Percentiles rank a stretch among this genome's conserved stretches.
These are phyloP conservation scores for Aspergillus ruber DNA, from an alignment of 2,329 filamentous ascomycete species.

Conservation along the genomic window DNA sequence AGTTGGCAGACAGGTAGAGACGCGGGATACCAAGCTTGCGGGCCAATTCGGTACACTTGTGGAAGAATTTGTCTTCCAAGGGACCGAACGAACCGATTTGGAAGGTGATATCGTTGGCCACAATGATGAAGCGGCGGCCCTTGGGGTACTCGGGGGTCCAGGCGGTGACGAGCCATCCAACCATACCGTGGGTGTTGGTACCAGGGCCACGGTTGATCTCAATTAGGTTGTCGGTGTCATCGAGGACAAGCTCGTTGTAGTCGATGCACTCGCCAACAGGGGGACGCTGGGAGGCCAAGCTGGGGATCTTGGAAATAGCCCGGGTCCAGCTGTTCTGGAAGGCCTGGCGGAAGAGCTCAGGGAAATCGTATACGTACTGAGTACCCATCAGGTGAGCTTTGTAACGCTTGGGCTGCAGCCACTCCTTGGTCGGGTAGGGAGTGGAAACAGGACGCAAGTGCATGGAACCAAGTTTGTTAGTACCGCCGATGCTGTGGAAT, in stretches of 20 bases:
- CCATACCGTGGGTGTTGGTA: constrained; percentile 95
- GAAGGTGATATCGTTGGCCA: constrained; percentile 99
- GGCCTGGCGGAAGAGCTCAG: constrained; percentile 95
- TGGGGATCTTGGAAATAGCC: constrained; percentile 65
- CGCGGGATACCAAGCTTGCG: constrained; percentile 90
- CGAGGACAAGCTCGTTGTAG: constrained; percentile 87
- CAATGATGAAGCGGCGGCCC: constrained; percentile 86
- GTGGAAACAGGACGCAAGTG: constrained; percentile 85
- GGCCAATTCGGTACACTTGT: constrained; percentile 96
- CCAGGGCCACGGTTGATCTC: constrained; percentile 94
- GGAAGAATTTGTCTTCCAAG: constrained; percentile 94
- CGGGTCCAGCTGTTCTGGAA: constrained; percentile 91
- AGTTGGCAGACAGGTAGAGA: constrained; percentile 98
- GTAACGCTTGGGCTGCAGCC: constrained; percentile 97
- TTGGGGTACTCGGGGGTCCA: constrained; percentile 92
- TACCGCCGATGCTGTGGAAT: constrained; percentile 95
- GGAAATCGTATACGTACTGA: constrained; percentile 99
- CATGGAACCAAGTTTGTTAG: constrained; percentile 90
- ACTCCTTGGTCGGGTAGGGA: constrained; percentile 96
- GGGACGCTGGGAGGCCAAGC: constrained; percentile 73
- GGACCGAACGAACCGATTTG: constrained; percentile 98
- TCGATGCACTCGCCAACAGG: constrained; percentile 84
- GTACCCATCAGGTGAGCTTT: constrained; percentile 99
- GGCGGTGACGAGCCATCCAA: constrained; percentile 93
- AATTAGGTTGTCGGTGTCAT: constrained; percentile 84